phyloP scores from a whole-genome alignment of 805 yeast species.

The Saccharomyces kudriavzevii region DNA sequence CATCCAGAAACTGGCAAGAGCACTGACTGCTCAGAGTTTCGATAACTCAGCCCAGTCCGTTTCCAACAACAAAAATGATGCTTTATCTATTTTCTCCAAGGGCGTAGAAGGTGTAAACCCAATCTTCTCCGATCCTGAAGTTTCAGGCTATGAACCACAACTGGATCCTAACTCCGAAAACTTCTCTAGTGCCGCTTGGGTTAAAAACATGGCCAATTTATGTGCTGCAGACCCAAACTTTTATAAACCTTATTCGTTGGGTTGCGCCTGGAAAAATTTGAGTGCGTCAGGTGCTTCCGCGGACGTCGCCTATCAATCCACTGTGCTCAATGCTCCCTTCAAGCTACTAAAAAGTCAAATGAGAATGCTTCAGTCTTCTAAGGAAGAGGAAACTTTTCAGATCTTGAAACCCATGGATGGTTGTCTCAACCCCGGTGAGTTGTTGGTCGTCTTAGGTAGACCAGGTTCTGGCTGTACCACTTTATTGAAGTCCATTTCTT shows the following conservation, averaged over 20 bases:
- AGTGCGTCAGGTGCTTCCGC: constrained; percentile 54
- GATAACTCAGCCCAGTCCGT: background rate
- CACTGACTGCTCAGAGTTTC: background rate
- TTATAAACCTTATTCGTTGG: constrained; percentile 48
- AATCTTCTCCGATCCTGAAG: constrained; percentile 7
- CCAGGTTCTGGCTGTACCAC: constrained; percentile 75
- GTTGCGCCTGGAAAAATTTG: constrained; percentile 51
- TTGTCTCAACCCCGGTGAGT: constrained; percentile 48
- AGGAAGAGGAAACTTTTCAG: constrained; percentile 33
- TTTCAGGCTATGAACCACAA: constrained; percentile 32
- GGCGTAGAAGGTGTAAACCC: constrained; percentile 15
- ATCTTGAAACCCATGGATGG: constrained; percentile 55
- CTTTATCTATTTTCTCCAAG: constrained; percentile 6
- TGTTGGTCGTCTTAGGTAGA: constrained; percentile 55
- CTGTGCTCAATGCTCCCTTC: constrained; percentile 39
- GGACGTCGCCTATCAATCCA: constrained; percentile 59
- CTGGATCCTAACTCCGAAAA: constrained; percentile 52
- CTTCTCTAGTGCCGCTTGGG: constrained; percentile 57
- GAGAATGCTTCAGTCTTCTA: constrained; percentile 18
- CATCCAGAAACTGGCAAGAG: constrained; percentile 33
- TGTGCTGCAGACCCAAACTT: constrained; percentile 50
- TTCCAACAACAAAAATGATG: background rate
- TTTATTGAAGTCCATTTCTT: constrained; percentile 51
- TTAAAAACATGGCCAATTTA: constrained; percentile 47
- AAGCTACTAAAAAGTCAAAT: constrained; percentile 18